Conservation (phyloP, 305 asterid species). For the Solanum hybrid region DNA sequence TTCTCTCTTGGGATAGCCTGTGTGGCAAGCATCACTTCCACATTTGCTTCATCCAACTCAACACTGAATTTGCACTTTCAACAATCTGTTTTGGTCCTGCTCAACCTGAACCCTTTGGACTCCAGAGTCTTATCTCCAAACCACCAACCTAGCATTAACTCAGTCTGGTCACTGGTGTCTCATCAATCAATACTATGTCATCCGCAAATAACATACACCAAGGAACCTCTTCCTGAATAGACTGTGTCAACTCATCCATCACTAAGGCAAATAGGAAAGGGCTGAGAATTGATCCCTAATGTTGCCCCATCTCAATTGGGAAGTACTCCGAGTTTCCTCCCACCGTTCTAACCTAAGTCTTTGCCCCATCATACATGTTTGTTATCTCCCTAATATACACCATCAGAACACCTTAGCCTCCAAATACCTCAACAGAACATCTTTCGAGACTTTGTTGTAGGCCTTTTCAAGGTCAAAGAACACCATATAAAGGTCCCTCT, state of each 20-base stretch:
- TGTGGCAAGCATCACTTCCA: neutral
- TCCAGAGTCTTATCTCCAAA: neutral
- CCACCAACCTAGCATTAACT: neutral
- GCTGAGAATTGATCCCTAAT: neutral
- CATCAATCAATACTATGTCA: neutral
- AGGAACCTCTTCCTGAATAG: neutral
- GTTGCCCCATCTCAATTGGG: neutral
- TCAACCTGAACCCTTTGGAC: neutral
- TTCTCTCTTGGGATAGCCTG: neutral
- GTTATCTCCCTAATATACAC: neutral
- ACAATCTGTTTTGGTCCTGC: neutral
- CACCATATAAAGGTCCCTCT: neutral
- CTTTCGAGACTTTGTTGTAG: neutral
- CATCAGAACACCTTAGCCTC: neutral
- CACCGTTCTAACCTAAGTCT: neutral
- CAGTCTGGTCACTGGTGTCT: neutral
- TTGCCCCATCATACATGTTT: neutral
- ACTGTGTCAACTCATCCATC: neutral
- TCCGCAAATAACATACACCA: neutral
- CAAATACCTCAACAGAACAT: neutral
- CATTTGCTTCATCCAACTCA: neutral
- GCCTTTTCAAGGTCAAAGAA: neutral
- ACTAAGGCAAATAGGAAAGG: neutral
- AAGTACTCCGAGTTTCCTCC: neutral
- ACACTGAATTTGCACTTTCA: neutral